Evolutionary conservation across 78 protist species (phyloP), one percentile per base, ranked within the genome.

Genomic region (Thecamonas trahens): DNA sequence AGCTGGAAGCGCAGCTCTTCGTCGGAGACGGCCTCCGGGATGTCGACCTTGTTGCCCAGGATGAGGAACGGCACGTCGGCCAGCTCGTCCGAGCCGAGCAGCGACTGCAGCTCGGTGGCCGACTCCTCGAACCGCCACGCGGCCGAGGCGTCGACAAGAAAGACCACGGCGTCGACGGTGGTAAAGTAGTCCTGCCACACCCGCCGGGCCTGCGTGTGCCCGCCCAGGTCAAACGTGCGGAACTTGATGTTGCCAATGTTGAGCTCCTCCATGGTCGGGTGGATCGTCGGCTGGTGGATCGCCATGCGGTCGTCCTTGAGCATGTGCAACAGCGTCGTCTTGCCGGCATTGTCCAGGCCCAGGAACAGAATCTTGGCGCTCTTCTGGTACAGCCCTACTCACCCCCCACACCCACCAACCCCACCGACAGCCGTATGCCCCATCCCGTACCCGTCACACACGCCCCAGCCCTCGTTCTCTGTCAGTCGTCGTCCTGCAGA

Each of bases 301-400:
- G 87, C 70, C 15, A 92, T 57, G 55, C 89, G 78, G 72, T 86
- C 95, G 55, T 89, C 88, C 80, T 91, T 89, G 14, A 98, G 78
- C 70, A 88, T 84, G 79, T 97, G 97, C 38, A 98, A 68, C 17
- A 98, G 87, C 3, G 99, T 98, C 32, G 99, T 98, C 78, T 98
- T 98, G 22, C 99, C 99, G 7, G 99, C 99, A 49, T 94, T 94
- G 88, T 98, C 99, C 29, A 98, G 78, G 34, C 99, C 99, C 15
- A 98, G 87, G 73, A 98, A 97, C n/a, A 98, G 80, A 61, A 98
- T 88, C 61, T 91, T 91, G 61, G 95, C 99, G 32, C 49, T 66
- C 86, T 97, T 97, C 65, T 80, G 58, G 37, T 76, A 79, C 20
- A 96, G 90, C 8, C 99, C 98, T 74, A 73, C n/a, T n/a, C n/a